phyloP scores from a whole-genome alignment of 768 basidiomycete genomes.

The Lentinula edodes region DNA sequence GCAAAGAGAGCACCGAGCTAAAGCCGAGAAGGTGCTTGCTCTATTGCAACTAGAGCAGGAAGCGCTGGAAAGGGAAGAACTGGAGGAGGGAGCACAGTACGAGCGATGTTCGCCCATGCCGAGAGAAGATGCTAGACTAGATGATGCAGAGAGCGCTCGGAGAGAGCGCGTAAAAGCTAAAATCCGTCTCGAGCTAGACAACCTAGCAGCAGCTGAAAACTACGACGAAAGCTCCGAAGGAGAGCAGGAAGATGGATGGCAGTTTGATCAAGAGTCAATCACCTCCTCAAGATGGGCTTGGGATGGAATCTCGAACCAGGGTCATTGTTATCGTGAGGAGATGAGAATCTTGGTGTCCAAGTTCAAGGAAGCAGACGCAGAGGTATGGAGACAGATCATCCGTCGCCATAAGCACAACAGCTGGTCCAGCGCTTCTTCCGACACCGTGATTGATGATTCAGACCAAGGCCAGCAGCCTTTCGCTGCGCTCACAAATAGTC shows the following conservation, averaged over 20 bases:
- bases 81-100: not conserved
- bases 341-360: not conserved
- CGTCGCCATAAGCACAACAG: not conserved
- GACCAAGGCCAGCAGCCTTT: not conserved
- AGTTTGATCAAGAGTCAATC: not conserved
- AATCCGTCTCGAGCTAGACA: not conserved
- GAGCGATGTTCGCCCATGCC: no score
- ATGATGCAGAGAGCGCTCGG: not conserved
- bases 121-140: not conserved
- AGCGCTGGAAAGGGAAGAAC: not conserved
- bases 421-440: not conserved
- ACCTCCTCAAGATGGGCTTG: not conserved
- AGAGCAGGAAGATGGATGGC: not conserved
- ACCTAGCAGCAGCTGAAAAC: not conserved
- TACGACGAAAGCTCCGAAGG: not conserved
- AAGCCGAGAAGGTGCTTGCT: not conserved
- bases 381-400: not conserved
- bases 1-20: not conserved
- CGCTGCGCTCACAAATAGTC: not conserved
- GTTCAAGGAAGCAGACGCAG: not conserved
- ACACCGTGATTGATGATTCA: not conserved
- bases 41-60: not conserved
- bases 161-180: not conserved
- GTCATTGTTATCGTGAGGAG: not conserved
- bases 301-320: not conserved